Evolutionary conservation across 176 grass and related monocot species (phyloP).

Genomic region (Aechmea fasciata): DNA sequence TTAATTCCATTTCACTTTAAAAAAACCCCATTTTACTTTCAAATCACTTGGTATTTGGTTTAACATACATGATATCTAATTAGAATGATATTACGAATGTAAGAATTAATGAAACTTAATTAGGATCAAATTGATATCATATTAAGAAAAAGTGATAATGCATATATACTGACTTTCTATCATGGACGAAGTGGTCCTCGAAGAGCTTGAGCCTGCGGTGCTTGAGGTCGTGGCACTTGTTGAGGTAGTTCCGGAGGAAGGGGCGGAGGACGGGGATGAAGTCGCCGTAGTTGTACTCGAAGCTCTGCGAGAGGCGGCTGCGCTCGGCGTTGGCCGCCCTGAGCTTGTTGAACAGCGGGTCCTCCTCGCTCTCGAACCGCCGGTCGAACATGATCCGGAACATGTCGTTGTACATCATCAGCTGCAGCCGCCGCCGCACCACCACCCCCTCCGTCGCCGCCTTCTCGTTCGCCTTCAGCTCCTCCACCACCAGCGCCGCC

Average conservation of each 20-base stretch:
- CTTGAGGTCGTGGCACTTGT: conserved; percentile 61
- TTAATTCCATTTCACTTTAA: too few relatives aligned
- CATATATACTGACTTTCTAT: conserved; percentile 82
- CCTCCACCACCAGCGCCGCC: conserved; percentile 67
- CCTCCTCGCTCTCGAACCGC: conserved; percentile 48
- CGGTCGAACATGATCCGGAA: conserved; percentile 97
- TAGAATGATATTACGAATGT: too few relatives aligned
- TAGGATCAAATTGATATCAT: not conserved
- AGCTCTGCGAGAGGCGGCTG: conserved; percentile 48
- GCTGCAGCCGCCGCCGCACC: conserved; percentile 54
- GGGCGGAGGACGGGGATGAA: conserved; percentile 38
- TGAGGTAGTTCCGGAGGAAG: conserved; percentile 25
- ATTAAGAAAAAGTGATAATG: not conserved
- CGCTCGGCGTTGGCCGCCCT: conserved; percentile 75
- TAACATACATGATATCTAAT: too few relatives aligned
- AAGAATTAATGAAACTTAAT: not conserved
- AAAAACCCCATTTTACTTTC: too few relatives aligned
- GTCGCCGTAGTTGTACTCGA: conserved; percentile 47
- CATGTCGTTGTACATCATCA: conserved; percentile 99
- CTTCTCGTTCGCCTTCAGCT: conserved; percentile 31
- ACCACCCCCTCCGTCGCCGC: conserved; percentile 44
- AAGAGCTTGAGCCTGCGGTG: conserved; percentile 60
- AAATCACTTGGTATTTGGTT: too few relatives aligned
- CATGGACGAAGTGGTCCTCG: conserved; percentile 68
- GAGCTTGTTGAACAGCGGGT: conserved; percentile 81